phyloP scores from a whole-genome alignment of 140 eudicot species.

The Erigeron philadelphicus region DNA sequence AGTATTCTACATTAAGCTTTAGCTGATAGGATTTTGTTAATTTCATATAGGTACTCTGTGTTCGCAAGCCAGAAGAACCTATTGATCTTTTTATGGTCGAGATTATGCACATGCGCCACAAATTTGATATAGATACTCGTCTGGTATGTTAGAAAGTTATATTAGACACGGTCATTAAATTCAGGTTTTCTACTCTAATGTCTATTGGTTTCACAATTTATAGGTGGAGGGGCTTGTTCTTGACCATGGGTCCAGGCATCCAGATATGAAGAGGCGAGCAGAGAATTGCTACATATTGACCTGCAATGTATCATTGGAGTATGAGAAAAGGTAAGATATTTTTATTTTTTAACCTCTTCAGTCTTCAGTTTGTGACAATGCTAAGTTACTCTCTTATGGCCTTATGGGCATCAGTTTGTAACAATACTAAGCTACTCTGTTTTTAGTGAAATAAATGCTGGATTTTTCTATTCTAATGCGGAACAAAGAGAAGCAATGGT shows the following conservation, averaged over 20 bases:
- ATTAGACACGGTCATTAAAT: not conserved
- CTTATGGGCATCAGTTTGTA: not conserved
- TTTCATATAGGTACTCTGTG: conserved; percentile 42
- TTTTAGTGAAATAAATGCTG: conserved; percentile 88
- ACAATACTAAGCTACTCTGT: not conserved
- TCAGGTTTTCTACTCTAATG: not conserved
- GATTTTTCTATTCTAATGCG: conserved; percentile 85
- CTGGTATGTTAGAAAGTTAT: conserved; percentile 50
- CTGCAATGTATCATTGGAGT: conserved; percentile 74
- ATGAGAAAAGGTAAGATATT: conserved; percentile 66
- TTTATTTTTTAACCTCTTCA: not conserved
- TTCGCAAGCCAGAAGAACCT: conserved; percentile 79
- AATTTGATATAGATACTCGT: conserved; percentile 89
- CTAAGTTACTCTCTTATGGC: not conserved
- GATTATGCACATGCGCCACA: conserved; percentile 93
- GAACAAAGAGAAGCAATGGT: conserved; percentile 94
- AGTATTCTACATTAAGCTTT: not conserved
- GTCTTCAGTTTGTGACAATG: conserved; percentile 3
- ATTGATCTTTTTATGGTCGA: conserved; percentile 52
- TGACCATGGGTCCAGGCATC: conserved; percentile 95
- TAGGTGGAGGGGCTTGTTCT: conserved; percentile 91
- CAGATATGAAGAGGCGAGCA: conserved; percentile 85
- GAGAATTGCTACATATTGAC: conserved; percentile 80
- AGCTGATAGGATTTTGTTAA: not conserved
- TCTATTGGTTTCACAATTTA: conserved; percentile 4